A percentile compares a stretch with the other conserved stretches of the same genome.
phyloP scores from a whole-genome alignment of 192 early-diverging fungal species.

The Oehlia diaphana region DNA sequence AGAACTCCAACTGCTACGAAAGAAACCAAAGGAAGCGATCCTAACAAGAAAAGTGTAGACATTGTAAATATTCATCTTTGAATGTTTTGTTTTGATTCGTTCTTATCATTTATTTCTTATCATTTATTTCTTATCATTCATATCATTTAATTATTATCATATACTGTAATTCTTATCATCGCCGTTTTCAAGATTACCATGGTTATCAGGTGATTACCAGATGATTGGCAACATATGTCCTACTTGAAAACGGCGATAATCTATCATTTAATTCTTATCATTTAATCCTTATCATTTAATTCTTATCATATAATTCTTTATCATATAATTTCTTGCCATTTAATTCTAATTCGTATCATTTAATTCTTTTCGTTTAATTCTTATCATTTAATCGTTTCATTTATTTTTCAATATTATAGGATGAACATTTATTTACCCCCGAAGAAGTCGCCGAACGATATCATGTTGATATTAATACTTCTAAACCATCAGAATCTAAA shows the following conservation, averaged over 20 bases:
- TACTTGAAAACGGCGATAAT: no score
- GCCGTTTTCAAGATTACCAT: no score
- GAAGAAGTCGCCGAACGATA: slow-evolving; percentile 48
- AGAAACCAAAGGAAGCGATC: neutral
- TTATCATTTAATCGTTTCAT: neutral
- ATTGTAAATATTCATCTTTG: slow-evolving; percentile 44
- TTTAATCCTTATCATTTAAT: no score
- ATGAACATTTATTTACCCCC: slow-evolving; percentile 49
- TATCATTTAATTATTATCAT: no score
- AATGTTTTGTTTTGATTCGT: neutral
- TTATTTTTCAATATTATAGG: slow-evolving; percentile 32
- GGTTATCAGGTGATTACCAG: no score
- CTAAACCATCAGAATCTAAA: slow-evolving; percentile 64
- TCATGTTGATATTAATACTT: slow-evolving; percentile 48
- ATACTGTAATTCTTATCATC: no score
- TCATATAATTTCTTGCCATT: no score
- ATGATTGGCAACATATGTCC: no score
- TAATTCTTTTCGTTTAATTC: no score
- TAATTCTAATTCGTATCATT: neutral
- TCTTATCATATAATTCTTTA: no score
- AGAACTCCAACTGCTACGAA: neutral
- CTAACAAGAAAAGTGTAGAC: slow-evolving; percentile 46
- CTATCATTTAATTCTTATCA: no score
- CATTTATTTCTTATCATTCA: neutral
- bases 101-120: slow-evolving; percentile 13